A percentile compares a stretch with the other conserved stretches of the same genome.
Evolutionary conservation across 2,329 filamentous ascomycete genomes (phyloP).

Genomic region (Didymellaceae sp.): DNA sequence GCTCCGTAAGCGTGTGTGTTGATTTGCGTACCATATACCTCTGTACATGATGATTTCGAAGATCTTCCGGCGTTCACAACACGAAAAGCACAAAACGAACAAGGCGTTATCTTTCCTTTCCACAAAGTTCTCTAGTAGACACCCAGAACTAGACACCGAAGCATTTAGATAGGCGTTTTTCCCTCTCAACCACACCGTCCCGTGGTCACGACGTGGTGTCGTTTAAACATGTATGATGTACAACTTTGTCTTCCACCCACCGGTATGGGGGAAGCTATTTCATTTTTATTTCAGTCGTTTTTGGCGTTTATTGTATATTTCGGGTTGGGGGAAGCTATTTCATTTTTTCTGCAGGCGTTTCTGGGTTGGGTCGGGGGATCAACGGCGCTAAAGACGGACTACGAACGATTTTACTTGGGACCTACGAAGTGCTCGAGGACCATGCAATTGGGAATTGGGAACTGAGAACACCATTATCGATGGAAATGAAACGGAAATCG

Average conservation of each 20-base stretch:
- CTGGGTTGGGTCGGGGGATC: slow-evolving; percentile 15
- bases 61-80: slow-evolving; percentile 13
- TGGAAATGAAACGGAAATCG: background rate
- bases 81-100: slow-evolving; percentile 20
- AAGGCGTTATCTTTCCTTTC: slow-evolving; percentile 10
- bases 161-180: slow-evolving; percentile 33
- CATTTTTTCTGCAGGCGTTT: slow-evolving; percentile 35
- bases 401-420: background rate
- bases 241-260: slow-evolving; percentile 16
- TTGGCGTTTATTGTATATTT: slow-evolving; percentile 11
- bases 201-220: slow-evolving; percentile 4
- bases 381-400: slow-evolving; percentile 6
- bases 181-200: too few relatives aligned
- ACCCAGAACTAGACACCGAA: slow-evolving; percentile 17
- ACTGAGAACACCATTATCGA: background rate
- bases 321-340: slow-evolving; percentile 44
- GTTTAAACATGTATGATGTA: slow-evolving; percentile 29
- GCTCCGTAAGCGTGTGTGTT: slow-evolving; percentile 50
- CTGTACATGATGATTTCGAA: slow-evolving; percentile 8
- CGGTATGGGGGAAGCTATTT: slow-evolving; percentile 34
- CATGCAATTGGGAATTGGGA: background rate
- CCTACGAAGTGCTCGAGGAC: slow-evolving; percentile 17
- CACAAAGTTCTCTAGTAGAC: slow-evolving; percentile 16
- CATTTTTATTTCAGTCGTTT: slow-evolving; percentile 28
- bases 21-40: slow-evolving; percentile 8